These are phyloP conservation scores for Oryza rufipogon DNA, from an alignment of 176 grass and related monocot species.

Conservation along the genomic window DNA sequence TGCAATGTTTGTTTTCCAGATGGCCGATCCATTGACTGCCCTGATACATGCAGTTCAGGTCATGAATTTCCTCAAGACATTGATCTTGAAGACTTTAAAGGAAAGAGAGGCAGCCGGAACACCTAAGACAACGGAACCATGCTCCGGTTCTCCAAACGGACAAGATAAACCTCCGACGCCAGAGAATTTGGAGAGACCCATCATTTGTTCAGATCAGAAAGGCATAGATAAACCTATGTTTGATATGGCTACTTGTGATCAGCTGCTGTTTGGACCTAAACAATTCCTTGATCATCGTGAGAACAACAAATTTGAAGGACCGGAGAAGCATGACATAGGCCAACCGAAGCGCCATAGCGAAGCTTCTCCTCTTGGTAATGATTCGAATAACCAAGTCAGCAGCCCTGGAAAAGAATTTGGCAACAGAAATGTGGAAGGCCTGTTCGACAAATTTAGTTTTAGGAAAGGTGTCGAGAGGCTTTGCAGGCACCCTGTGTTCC, in stretches of 20 bases:
- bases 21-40: conserved; percentile 91
- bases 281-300: neutral
- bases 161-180: conserved; percentile 50
- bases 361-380: conserved; percentile 25
- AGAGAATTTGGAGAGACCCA: conserved; percentile 39
- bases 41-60: conserved; percentile 93
- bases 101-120: conserved; percentile 56
- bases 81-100: conserved; percentile 73
- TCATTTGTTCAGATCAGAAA: conserved; percentile 21
- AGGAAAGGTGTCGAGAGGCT: conserved; percentile 92
- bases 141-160: conserved; percentile 59
- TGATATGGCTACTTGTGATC: conserved; percentile 52
- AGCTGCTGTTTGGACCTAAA: conserved; percentile 46
- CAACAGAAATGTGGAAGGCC: conserved; percentile 49
- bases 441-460: conserved; percentile 76
- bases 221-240: conserved; percentile 42
- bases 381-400: conserved; percentile 19
- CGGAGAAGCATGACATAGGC: conserved; percentile 17
- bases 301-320: neutral
- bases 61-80: conserved; percentile 92
- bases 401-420: conserved; percentile 52
- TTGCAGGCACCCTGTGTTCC: conserved; percentile 88
- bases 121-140: conserved; percentile 42
- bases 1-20: conserved; percentile 60
- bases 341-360: conserved; percentile 35